Conservation (phyloP, 2,329 filamentous ascomycete species). For the Pseudogymnoascus sp. region DNA sequence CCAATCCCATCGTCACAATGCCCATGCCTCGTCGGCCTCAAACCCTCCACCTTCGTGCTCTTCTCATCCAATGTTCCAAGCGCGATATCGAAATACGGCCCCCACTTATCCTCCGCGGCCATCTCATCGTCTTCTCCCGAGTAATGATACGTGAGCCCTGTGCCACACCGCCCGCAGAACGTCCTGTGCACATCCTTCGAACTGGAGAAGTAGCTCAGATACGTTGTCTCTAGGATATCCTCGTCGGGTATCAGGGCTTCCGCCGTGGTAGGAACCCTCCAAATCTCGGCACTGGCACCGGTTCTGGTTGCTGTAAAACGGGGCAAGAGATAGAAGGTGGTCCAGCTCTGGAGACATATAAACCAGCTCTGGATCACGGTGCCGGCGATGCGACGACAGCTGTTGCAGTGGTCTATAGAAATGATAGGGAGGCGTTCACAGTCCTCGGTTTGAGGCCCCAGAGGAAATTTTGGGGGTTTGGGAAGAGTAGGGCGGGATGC, state of each 20-base stretch:
- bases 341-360: slow-evolving; percentile 26
- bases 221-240: slow-evolving; percentile 16
- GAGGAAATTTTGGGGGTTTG: not conserved
- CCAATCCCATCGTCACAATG: slow-evolving; percentile 24
- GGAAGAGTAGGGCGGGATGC: slow-evolving; percentile 17
- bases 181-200: slow-evolving; percentile 23
- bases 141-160: slow-evolving; percentile 24
- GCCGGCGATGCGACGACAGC: slow-evolving; percentile 24
- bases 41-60: slow-evolving; percentile 19
- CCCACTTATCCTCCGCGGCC: not conserved
- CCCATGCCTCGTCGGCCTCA: slow-evolving; percentile 21
- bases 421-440: slow-evolving; percentile 23
- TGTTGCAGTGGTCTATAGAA: slow-evolving; percentile 27
- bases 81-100: slow-evolving; percentile 22
- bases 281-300: not conserved
- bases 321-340: slow-evolving; percentile 22
- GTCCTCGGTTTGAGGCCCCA: slow-evolving; percentile 17
- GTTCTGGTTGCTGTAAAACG: not conserved
- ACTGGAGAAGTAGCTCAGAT: slow-evolving; percentile 19
- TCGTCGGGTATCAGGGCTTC: slow-evolving; percentile 15
- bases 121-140: slow-evolving; percentile 16
- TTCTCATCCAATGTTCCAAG: slow-evolving; percentile 25
- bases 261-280: slow-evolving; percentile 4
- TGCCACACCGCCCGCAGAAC: slow-evolving; percentile 29
- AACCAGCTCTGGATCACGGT: slow-evolving; percentile 26